Conservation (phyloP, 202 grass and related monocot species). For the Zoysia matrella region DNA sequence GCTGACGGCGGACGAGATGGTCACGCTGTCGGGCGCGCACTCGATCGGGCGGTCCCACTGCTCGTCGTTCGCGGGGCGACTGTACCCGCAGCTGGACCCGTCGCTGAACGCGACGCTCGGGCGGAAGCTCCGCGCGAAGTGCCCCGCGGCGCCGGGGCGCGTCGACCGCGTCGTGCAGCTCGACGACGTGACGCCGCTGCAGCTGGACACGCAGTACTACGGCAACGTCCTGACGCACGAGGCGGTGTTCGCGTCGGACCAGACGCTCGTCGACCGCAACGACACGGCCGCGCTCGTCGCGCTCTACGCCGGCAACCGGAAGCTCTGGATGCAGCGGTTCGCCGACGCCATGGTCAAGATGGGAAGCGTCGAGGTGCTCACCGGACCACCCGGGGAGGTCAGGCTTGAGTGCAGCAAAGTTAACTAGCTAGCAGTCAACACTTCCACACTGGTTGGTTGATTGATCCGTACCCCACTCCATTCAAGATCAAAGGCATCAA, state of each 20-base stretch:
- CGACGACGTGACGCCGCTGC: constrained; percentile 48
- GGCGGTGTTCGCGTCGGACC: constrained; percentile 57
- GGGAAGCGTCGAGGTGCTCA: constrained; percentile 61
- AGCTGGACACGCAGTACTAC: constrained; percentile 70
- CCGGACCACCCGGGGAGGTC: constrained; percentile 51
- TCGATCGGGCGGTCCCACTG: constrained; percentile 41
- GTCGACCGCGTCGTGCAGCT: constrained; percentile 45
- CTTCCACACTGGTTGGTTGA: neutral
- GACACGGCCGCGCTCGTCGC: constrained; percentile 50
- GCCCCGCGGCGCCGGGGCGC: constrained; percentile 42
- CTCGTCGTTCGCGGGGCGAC: constrained; percentile 39
- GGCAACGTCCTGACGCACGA: constrained; percentile 44
- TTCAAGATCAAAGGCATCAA: neutral
- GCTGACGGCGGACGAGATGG: constrained; percentile 55
- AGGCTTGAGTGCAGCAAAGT: constrained; percentile 53
- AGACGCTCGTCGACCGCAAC: constrained; percentile 1
- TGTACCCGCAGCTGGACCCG: constrained; percentile 47
- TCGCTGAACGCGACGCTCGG: constrained; percentile 28
- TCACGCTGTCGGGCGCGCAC: constrained; percentile 47
- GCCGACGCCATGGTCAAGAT: constrained; percentile 69
- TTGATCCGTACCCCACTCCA: neutral
- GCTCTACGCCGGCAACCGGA: constrained; percentile 23
- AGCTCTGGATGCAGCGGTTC: constrained; percentile 50
- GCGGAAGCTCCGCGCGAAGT: neutral
- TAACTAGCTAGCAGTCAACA: constrained; percentile 21